These are phyloP conservation scores for Stagonosporopsis rhizophila DNA, from an alignment of 2,329 filamentous ascomycete species.

Conservation along the genomic window DNA sequence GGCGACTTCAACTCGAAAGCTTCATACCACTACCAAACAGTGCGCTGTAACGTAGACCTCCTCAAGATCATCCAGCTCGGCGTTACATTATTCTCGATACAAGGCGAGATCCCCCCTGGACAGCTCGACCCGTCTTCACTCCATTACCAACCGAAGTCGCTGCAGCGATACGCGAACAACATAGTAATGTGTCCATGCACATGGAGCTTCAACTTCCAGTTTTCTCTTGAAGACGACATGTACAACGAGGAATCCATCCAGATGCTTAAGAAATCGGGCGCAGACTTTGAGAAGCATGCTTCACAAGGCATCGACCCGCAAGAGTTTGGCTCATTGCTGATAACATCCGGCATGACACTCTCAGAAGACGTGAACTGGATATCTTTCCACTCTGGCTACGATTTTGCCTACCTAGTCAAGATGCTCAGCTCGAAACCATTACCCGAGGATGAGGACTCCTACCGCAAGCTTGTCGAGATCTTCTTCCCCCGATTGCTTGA, in stretches of 20 bases:
- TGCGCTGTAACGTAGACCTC: conserved; percentile 96
- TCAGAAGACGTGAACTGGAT: conserved; percentile 93
- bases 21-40: conserved; percentile 97
- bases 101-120: conserved; percentile 84
- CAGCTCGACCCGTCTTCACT: conserved; percentile 62
- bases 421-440: conserved; percentile 83
- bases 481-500: conserved; percentile 96
- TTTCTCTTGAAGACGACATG: conserved; percentile 95
- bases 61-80: conserved; percentile 98
- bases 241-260: conserved; percentile 95
- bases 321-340: conserved; percentile 87
- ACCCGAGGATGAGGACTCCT: conserved; percentile 88
- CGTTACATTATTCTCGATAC: conserved; percentile 88
- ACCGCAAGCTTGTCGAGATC: conserved; percentile 84
- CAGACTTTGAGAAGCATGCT: conserved; percentile 85
- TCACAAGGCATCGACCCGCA: conserved; percentile 89
- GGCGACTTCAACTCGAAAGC: conserved; percentile 93
- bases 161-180: conserved; percentile 59
- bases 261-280: conserved; percentile 87
- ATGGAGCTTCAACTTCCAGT: conserved; percentile 99
- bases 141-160: conserved; percentile 51
- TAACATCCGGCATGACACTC: conserved; percentile 89
- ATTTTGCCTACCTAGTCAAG: conserved; percentile 97
- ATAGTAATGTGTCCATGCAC: conserved; percentile 78
- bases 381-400: conserved; percentile 96